Conservation (phyloP, 345 rosid species). For the Hibiscus tridactylites region DNA sequence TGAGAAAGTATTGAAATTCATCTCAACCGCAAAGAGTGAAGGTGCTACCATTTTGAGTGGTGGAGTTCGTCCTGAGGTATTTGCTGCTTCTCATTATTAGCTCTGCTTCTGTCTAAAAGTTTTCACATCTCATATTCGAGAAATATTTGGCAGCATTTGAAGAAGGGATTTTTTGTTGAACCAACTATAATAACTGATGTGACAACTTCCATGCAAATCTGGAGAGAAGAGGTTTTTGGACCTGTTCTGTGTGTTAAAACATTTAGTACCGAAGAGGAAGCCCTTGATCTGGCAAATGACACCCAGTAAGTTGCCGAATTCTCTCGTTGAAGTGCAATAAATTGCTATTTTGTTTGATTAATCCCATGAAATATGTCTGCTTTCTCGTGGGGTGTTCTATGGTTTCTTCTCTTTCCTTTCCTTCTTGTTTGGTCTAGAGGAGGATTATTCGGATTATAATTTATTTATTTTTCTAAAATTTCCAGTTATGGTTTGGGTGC, state of each 20-base stretch:
- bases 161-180: slow-evolving; percentile 73
- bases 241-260: slow-evolving; percentile 91
- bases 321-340: neutral
- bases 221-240: slow-evolving; percentile 99
- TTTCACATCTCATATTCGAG: slow-evolving; percentile 5
- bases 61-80: slow-evolving; percentile 77
- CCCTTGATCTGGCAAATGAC: slow-evolving; percentile 88
- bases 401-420: neutral
- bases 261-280: slow-evolving; percentile 87
- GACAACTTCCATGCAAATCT: slow-evolving; percentile 85
- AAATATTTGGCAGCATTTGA: slow-evolving; percentile 52
- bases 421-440: neutral
- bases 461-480: neutral
- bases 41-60: slow-evolving; percentile 84
- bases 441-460: neutral
- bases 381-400: neutral
- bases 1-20: slow-evolving; percentile 62
- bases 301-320: slow-evolving; percentile 50
- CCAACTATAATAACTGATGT: slow-evolving; percentile 75
- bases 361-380: neutral
- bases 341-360: slow-evolving; percentile 1
- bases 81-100: slow-evolving; percentile 5
- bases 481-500: slow-evolving; percentile 73
- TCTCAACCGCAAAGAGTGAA: slow-evolving; percentile 78
- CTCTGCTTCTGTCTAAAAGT: neutral